Evolutionary conservation across 139 green algal species (phyloP), one percentile per base, ranked within the genome.

Genomic region (Yamagishiella unicocca): DNA sequence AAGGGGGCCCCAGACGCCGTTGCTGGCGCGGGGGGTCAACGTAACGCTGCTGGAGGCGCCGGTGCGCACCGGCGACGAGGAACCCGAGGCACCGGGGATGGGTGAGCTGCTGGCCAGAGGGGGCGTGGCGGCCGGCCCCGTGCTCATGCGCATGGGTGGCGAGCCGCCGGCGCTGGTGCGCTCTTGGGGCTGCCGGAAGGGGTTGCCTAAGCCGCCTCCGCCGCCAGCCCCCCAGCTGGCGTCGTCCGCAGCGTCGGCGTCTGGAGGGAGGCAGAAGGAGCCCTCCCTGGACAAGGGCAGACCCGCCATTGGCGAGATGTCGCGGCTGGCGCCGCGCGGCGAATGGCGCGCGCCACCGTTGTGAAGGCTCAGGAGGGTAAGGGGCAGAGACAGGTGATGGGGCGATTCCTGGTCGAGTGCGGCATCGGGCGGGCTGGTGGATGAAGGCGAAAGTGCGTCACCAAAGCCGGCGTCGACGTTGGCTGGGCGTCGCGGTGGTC

Each of bases 361-460:
- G 42, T 86, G 42, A 2, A 86, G 5, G 31, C 55, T 54, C n/a
- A 86, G 61, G 1, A 86, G 80, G 7, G 80, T 86, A 1, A 86
- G 62, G 2, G 80, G 80, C 14, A 86, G 22, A 6, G 64, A 78
- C 0, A 86, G 43, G 43, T 62, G 80, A 24, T 25, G 25, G 1
- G 55, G 55, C 31, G 77, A 37, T 10, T 54, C 24, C 38, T 14
- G 1, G 24, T 55, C 70, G 17, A n/a, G n/a, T n/a, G n/a, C n/a
- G n/a, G n/a, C n/a, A n/a, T n/a, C n/a, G n/a, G n/a, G n/a, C n/a
- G n/a, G n/a, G n/a, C n/a, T n/a, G n/a, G n/a, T n/a, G n/a, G n/a
- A n/a, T n/a, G n/a, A n/a, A n/a, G n/a, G n/a, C n/a, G n/a, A n/a
- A n/a, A n/a, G n/a, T n/a, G n/a, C n/a, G n/a, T n/a, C n/a, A n/a